Conservation (phyloP, 1,284 basidiomycete species). For the Melampsora occidentalis region DNA sequence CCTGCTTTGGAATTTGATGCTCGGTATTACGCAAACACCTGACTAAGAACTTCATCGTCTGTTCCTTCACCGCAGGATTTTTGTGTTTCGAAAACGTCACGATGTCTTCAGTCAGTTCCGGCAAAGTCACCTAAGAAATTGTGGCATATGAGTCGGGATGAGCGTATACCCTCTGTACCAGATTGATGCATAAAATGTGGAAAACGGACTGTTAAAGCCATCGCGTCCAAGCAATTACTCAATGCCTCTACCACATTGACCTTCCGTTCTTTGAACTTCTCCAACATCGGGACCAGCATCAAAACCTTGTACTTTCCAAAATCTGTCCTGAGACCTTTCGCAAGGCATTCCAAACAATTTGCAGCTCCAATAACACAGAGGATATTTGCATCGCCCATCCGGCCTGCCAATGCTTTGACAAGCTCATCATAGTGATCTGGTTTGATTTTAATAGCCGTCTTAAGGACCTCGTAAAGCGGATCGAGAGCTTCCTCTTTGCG, state of each 20-base stretch:
- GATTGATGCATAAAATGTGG: background rate
- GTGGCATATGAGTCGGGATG: conserved; percentile 38
- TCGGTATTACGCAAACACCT: conserved; percentile 70
- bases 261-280: conserved; percentile 93
- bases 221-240: conserved; percentile 79
- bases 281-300: conserved; percentile 76
- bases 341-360: conserved; percentile 78
- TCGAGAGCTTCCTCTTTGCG: conserved; percentile 82
- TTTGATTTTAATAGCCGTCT: conserved; percentile 73
- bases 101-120: conserved; percentile 81
- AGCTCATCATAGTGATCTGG: conserved; percentile 68
- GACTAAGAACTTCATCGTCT: conserved; percentile 80
- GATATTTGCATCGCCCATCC: conserved; percentile 90
- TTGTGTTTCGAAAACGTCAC: conserved; percentile 76
- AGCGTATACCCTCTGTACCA: conserved; percentile 46
- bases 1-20: conserved; percentile 66
- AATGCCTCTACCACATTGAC: conserved; percentile 83
- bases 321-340: conserved; percentile 67
- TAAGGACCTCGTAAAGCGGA: conserved; percentile 71
- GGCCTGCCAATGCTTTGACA: conserved; percentile 70
- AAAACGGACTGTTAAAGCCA: conserved; percentile 72
- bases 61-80: conserved; percentile 95
- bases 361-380: conserved; percentile 90
- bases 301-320: conserved; percentile 75
- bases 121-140: conserved; percentile 65